Base-by-base conservation (phyloP, 2,329 filamentous ascomycete genomes). In the Claviceps paspali region DNA sequence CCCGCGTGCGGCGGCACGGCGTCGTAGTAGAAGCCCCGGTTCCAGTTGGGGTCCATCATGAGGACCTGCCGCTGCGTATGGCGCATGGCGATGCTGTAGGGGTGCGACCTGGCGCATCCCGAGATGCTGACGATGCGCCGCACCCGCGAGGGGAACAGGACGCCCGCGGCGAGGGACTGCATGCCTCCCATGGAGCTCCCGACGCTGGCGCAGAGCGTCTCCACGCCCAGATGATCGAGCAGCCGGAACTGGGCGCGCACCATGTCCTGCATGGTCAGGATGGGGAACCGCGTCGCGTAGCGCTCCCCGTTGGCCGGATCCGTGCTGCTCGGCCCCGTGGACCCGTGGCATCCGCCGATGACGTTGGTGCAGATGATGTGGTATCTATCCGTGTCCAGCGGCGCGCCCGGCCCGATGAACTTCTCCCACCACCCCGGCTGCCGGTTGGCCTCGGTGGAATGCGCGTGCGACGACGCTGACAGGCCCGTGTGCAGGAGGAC, bases 41-140 rank as follows among this genome's bases (percentile, higher is more conserved):
- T 83, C 91, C 91, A 98, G 52, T 93, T 86, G 2, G 87, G 86
- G 51, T 98, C 91, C 81, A 95, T 95, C 87, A 98, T 96, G 33
- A 98, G 71, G 1, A 95, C 91, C 63, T 96, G 91, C 21, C 91
- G 78, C 60, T 98, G 91, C 0, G 88, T 94, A 60, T 98, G 91
- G 38, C 91, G 78, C 88, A 98, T 95, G 24, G 91, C 91, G 55
- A 98, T 94, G 57, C 87, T 93, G 63, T 98, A 98, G 1, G 91
- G 91, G 55, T 98, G 91, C 48, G 82, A 92, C 45, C 91, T 71
- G 1, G 88, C 91, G 57, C 91, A 98, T 10, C 88, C 91, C 52
- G 82, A 92, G 52, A 96, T 91, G 50, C 79, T 88, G 27, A 86
- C 83, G 44, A 98, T 73, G 46, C 80, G 78, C 28, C 76, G 76